Conservation (phyloP, 129 eudicot species). For the Pittosporum tobira region DNA sequence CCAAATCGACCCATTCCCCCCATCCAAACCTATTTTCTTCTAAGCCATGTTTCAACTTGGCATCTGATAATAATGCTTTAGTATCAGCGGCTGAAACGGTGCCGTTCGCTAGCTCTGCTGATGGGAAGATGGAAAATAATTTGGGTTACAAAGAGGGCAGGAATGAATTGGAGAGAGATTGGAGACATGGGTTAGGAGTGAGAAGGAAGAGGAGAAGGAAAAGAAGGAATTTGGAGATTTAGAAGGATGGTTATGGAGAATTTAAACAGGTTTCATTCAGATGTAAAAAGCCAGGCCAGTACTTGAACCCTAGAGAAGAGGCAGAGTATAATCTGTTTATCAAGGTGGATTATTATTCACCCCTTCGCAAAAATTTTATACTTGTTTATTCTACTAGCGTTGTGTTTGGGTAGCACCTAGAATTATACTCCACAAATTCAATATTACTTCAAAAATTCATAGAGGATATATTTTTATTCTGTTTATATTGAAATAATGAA, state of each 20-base stretch:
- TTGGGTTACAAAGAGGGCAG: background rate
- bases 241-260: background rate
- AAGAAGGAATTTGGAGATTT: slow-evolving; percentile 11
- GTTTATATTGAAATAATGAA: too few relatives aligned
- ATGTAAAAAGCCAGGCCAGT: slow-evolving; percentile 9
- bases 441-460: too few relatives aligned
- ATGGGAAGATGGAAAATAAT: slow-evolving; percentile 1
- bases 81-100: slow-evolving; percentile 5
- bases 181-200: slow-evolving; percentile 12
- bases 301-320: slow-evolving; percentile 23
- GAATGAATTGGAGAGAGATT: slow-evolving; percentile 15
- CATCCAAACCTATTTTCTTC: slow-evolving; percentile 6
- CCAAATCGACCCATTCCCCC: slow-evolving; percentile 12
- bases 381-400: too few relatives aligned
- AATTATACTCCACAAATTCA: too few relatives aligned
- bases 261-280: background rate
- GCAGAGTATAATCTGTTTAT: slow-evolving; percentile 25
- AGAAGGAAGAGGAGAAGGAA: slow-evolving; percentile 36
- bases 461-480: too few relatives aligned
- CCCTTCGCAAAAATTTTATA: too few relatives aligned
- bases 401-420: too few relatives aligned
- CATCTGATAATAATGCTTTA: slow-evolving; percentile 1
- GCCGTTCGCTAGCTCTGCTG: background rate
- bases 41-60: background rate
- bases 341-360: slow-evolving; percentile 20